Evolutionary conservation across 2,329 filamentous ascomycete species (phyloP), one percentile per base, ranked within the genome.

Genomic region (Tolypocladium album): DNA sequence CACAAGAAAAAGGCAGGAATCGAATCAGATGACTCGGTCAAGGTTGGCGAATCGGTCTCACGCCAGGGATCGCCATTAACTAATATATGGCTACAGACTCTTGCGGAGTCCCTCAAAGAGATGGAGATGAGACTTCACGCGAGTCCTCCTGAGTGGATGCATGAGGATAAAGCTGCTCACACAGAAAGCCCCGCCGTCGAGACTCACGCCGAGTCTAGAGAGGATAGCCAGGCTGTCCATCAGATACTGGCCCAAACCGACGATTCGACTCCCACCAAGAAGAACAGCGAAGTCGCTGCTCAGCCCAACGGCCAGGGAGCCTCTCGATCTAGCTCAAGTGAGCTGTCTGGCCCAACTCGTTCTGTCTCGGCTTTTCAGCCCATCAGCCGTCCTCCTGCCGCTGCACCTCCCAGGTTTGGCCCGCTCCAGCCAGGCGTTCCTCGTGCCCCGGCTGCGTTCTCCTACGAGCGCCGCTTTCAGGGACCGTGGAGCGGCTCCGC

Each of bases 341-440:
- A 61, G 1, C 17, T 53, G 20, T 9, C 31, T 27, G 39, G n/a
- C 34, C 62, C 63, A n/a, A 52, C 58, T 24, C 69, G 68, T 13
- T 64, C 69, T 17, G 43, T 62, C 3, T 66, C 70, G 3, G 63
- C 61, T 55, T 70, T 71, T 34, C 72, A 72, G 43, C 59, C 62
- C 12, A 60, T 57, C 12, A 53, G 53, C 31, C 65, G 69, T 1
- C 45, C 64, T 11, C 40, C 62, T 17, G 60, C 64, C n/a, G 60
- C 59, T 12, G 67, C 63, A 1, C 66, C 71, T 39, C 66, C 71
- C 12, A 69, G 69, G 58, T 73, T 72, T 55, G 70, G 71, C 0
- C 70, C 70, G 8, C 63, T 70, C 9, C 65, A 68, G 6, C 65
- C 64, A 5, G 65, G 67, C 2, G 69, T 70, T 9, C 66, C 70